These are phyloP conservation scores for grape (Vitis vinifera) DNA, from an alignment of 164 flowering plant genomes.

Conservation along the genomic window DNA sequence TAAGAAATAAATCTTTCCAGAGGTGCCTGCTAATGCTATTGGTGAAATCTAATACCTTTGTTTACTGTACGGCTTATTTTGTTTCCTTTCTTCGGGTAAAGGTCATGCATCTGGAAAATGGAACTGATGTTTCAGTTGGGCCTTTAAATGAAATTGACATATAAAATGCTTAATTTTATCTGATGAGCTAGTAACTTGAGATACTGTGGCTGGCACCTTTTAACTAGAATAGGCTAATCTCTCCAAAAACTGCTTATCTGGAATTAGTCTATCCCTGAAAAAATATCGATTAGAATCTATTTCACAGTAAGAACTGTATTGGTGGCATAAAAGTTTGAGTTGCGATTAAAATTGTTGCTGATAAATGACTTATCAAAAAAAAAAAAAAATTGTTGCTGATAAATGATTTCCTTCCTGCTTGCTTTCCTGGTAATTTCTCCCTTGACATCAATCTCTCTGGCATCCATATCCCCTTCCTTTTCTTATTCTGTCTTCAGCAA, in stretches of 20 bases:
- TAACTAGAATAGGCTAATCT: no score
- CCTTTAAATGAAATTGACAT: neutral
- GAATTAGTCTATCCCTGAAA: no score
- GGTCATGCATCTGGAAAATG: no score
- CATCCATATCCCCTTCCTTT: constrained; percentile 21
- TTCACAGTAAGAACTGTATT: neutral
- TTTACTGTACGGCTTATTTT: no score
- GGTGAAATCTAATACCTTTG: no score
- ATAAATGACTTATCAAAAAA: no score
- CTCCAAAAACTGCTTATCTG: no score
- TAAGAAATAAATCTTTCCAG: no score
- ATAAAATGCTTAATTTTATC: neutral
- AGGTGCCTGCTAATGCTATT: no score
- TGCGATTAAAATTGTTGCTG: neutral
- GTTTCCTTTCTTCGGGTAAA: no score
- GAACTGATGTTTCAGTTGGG: neutral
- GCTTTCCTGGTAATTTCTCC: neutral
- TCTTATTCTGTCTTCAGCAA: constrained; percentile 44
- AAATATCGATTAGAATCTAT: no score
- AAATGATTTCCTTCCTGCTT: neutral
- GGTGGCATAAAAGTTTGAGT: neutral
- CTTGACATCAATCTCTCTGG: neutral
- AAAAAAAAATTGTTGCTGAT: neutral
- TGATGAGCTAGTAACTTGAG: neutral
- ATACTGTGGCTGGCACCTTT: no score